Conservation (phyloP, 78 protist species). For the Protostelium mycophagum region DNA sequence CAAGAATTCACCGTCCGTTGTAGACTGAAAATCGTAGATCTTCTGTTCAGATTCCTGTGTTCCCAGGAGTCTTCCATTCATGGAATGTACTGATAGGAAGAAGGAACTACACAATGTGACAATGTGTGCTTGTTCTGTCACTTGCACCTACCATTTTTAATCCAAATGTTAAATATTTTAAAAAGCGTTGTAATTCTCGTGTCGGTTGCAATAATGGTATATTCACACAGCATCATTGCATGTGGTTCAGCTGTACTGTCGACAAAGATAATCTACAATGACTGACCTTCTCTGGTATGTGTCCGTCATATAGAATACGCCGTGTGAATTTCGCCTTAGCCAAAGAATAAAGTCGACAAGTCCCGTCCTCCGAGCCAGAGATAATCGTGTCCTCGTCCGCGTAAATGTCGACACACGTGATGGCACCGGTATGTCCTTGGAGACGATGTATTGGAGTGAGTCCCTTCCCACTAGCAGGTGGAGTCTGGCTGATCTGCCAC, state of each 20-base stretch:
- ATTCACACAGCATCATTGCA: too few species aligned
- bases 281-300: not conserved
- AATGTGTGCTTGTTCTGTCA: not conserved
- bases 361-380: not conserved
- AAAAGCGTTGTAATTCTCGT: too few species aligned
- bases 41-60: not conserved
- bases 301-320: not conserved
- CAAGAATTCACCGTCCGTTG: not conserved
- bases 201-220: too few species aligned
- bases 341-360: not conserved
- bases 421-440: not conserved
- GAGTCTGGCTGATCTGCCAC: not conserved
- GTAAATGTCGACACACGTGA: not conserved
- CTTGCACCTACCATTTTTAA: not conserved
- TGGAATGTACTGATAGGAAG: not conserved
- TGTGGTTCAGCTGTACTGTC: not conserved
- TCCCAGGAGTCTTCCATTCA: not conserved
- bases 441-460: not conserved
- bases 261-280: not conserved
- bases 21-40: not conserved
- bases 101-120: not conserved
- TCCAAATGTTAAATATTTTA: too few species aligned
- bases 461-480: not conserved
- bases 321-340: not conserved
- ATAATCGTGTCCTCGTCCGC: not conserved